Conservation (phyloP, 1,139 yeast species). For the Taphrina betulina region DNA sequence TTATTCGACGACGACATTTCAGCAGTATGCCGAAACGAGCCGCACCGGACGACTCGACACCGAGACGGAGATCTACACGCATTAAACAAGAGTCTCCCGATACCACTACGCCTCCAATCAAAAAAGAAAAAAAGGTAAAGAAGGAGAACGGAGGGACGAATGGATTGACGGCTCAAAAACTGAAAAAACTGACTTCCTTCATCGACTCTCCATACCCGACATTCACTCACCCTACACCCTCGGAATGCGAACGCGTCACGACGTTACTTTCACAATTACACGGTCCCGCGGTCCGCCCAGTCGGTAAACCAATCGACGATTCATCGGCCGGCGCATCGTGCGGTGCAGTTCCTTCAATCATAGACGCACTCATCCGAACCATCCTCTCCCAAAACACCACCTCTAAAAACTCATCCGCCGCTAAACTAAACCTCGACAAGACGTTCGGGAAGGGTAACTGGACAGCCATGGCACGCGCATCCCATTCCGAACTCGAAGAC, state of each 20-base stretch:
- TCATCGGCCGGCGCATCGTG: slow-evolving; percentile 29
- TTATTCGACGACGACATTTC: not conserved
- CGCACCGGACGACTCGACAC: not conserved
- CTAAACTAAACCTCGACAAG: slow-evolving; percentile 12
- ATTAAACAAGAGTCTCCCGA: not conserved
- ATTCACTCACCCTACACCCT: slow-evolving; percentile 24
- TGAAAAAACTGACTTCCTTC: slow-evolving; percentile 26
- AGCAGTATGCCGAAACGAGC: slow-evolving; percentile 6
- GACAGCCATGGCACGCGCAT: slow-evolving; percentile 27
- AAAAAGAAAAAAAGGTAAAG: slow-evolving; percentile 13
- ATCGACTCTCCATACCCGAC: slow-evolving; percentile 26
- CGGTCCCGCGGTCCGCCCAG: slow-evolving; percentile 21
- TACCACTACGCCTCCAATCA: no score
- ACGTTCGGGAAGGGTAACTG: slow-evolving; percentile 29
- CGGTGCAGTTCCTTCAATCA: slow-evolving; percentile 29
- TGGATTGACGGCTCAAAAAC: slow-evolving; percentile 15
- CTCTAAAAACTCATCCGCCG: slow-evolving; percentile 26
- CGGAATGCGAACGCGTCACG: slow-evolving; percentile 21
- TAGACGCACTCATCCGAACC: slow-evolving; percentile 33
- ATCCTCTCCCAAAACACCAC: slow-evolving; percentile 31
- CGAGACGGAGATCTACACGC: slow-evolving; percentile 11
- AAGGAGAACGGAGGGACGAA: no score
- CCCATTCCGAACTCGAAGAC: slow-evolving; percentile 17
- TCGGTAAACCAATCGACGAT: slow-evolving; percentile 16
- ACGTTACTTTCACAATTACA: slow-evolving; percentile 19